Evolutionary conservation across 192 early-diverging fungal species (phyloP), one percentile per base, ranked within the genome.

Genomic region (Chytriomyces hyalinus): DNA sequence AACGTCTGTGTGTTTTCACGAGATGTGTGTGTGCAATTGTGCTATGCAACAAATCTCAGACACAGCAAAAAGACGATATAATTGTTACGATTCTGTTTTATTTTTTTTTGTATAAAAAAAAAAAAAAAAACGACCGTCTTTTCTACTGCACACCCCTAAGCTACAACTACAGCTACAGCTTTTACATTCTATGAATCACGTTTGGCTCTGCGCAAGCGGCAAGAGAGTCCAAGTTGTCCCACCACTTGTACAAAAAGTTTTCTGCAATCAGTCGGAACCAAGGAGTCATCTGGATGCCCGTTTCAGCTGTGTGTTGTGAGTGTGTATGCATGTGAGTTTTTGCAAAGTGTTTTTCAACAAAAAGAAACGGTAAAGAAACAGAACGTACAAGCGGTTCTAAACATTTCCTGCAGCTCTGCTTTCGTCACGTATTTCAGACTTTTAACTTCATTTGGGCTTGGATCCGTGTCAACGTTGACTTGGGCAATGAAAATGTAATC

Each of bases 231-330:
- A 99, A 86, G 45, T 91, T 86, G 73, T 90, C 91, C 97, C 97
- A 99, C 97, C 97, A 99, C 75, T 91, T 90, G 87, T 95, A 99
- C 78, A 99, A 81, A 79, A 97, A 99, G 76, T 90, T 91, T 24
- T 93, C 88, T 66, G 92, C 94, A 76, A 99, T 99, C 50, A 99
- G 82, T 73, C 90, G 89, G 80, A 99, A 99, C 97, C 97, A 99
- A 61, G 97, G 97, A 3, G 97, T 99, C 65, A 98, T 82, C 70
- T 90, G 85, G 43, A 92, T 86, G 5, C 86, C 86, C 43, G 66
- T 83, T 60, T 82, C 62, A 53, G 83, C 87, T 92, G 76, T 10
- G 10, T 24, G 65, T 73, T n/a, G n/a, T n/a, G n/a, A n/a, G 36
- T 20, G 60, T 13, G 28, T 0, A 13, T 9, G 1, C 2, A 60